Base-by-base conservation (phyloP, 2,329 filamentous ascomycete genomes). In the Tolypocladium ophioglossoides region DNA sequence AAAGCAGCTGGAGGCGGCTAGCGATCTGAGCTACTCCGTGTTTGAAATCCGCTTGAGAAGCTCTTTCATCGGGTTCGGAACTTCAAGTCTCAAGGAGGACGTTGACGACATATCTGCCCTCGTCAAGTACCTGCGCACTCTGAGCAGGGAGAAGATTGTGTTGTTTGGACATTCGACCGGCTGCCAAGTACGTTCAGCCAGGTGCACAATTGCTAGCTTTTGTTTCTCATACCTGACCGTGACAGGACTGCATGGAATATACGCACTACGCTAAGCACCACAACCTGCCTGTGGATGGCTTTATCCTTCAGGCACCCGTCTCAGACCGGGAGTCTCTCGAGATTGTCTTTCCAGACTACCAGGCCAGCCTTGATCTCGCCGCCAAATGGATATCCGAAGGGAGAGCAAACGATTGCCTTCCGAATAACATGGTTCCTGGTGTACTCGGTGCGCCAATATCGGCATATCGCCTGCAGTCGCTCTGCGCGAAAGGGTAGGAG, bases 241-340 rank as follows among this genome's bases (percentile, higher is more conserved):
- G 3, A 16, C 49, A 83, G 78, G 80, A 83, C 61, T 80, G 76
- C 57, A 77, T 82, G 67, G 77, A 78, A 58, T 83, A 83, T 54
- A 71, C 71, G 22, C 67, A 74, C 52, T 72, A 72, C 27, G 64
- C 66, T 50, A 73, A 73, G 58, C 62, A 74, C 38, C 63, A 63
- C 7, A 68, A 70, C 41, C 71, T 79, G 14, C 78, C 81, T 0
- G 72, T 95, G 2, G 82, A 94, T 56, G 91, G 86, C 38, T 84
- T 84, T 50, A 86, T 96, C 47, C 72, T 96, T 53, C 91, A 95
- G 67, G 89, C 86, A 0, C 84, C 88, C 0, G 84, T 91, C 4
- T 89, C 83, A 1, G 90, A 96, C 67, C 78, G 89, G 34, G 86
- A 95, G 66, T 80, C 78, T 0, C 63, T 87, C 12, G 69, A 69